Evolutionary conservation across 2,329 filamentous ascomycete genomes (phyloP), one percentile per base, ranked within the genome.

Genomic region (Colletotrichum chlorophyti): DNA sequence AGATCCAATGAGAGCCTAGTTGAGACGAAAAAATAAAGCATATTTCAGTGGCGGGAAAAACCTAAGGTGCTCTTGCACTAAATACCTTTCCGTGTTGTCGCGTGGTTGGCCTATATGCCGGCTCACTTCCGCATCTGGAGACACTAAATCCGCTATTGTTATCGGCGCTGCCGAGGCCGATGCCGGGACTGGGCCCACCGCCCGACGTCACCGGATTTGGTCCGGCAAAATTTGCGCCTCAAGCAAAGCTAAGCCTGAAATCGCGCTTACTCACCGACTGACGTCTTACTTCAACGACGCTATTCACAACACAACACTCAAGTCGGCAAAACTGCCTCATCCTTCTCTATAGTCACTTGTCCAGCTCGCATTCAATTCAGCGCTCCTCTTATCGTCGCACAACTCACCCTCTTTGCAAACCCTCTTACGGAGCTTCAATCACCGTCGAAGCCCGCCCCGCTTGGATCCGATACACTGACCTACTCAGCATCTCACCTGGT

Each of bases 221-320:
- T 17, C 55, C 51, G 55, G 43, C 38, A 55, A 59, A 59, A 59
- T 59, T 57, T 59, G 57, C 55, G 15, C 29, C 8, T 21, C 14
- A 32, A 38, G n/a, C 27, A 53, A 38, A 41, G n/a, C n/a, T n/a
- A 23, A 31, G 5, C 41, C 17, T 12, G 42, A 45, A 58, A 27
- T 26, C 31, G 15, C 37, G 15, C 19, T 19, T 27, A 15, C 10
- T 12, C 5, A n/a, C 35, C n/a, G n/a, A n/a, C 15, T 21, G 9
- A 11, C 32, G 24, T 45, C 51, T 59, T 51, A 59, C 57, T 55
- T 59, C 55, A 59, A 55, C 43, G 51, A 21, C 35, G 27, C 42
- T 23, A 38, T 38, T 45, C 37, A 7, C 41, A 29, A n/a, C 40
- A 8, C 14, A 49, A 49, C n/a, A n/a, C n/a, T n/a, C n/a, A n/a